Base-by-base conservation (phyloP, 2,329 filamentous ascomycete species). In the Colletotrichum paranaense region DNA sequence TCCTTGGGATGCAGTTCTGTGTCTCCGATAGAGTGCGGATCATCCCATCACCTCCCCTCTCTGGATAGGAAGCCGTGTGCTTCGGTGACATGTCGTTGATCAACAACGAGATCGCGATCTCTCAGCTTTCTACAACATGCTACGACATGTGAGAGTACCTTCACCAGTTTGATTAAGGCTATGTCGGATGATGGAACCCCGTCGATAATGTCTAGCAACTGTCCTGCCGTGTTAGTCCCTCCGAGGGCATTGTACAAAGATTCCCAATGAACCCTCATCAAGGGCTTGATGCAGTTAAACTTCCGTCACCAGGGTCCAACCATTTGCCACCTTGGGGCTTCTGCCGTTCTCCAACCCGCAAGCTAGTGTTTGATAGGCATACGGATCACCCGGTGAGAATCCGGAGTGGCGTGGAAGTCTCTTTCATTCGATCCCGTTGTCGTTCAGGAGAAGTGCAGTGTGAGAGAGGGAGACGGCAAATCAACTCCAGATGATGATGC, bases 321-420 rank as follows among this genome's bases (percentile, higher is more conserved):
- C 55, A 22, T n/a, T 72, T 69, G 67, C 66, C 66, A 73, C 67
- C 46, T 35, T 46, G 30, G 59, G 24, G 42, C 57, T 35, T 58
- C 30, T 49, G 53, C 52, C 24, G 46, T 52, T 24, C 14, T 64
- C 38, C 53, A 60, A 35, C 46, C 32, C 53, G 24, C 38, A 46
- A 46, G 46, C 70, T 65, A 65, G 66, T 60, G 42, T 62, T 57
- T 60, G 60, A 65, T 60, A 38, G 67, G 28, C 60, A 53, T 38
- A 65, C 55, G 53, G 49, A 30, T 59, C 64, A 56, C 70, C 67
- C n/a, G 70, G 70, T 73, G 70, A 70, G 46, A 70, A 73, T 70
- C 67, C 55, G n/a, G 22, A 72, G 59, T 52, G 55, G 46, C 60
- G 56, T 69, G 38, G 28, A 72, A 22, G 53, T 49, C 22, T 69